Conservation (phyloP, 2,329 filamentous ascomycete genomes). For the Pseudocercospora musae region DNA sequence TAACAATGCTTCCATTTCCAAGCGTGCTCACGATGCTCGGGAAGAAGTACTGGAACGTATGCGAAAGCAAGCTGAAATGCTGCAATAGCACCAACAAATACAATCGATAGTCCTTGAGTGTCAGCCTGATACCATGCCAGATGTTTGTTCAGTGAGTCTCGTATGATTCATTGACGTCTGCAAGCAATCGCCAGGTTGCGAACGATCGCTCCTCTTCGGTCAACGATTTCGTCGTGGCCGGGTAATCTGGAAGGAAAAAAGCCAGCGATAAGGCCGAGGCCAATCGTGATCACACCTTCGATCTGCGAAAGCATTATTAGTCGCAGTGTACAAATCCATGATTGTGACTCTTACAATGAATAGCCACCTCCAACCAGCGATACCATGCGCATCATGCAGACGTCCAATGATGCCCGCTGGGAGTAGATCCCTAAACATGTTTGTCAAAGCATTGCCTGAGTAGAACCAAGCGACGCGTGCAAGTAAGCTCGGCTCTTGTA, state of each 20-base stretch:
- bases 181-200: constrained; percentile 51
- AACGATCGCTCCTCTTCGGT: constrained; percentile 52
- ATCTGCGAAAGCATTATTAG: constrained; percentile 22
- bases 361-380: constrained; percentile 42
- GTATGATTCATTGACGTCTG: constrained; percentile 49
- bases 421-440: constrained; percentile 16
- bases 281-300: constrained; percentile 28
- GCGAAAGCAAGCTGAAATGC: constrained; percentile 51
- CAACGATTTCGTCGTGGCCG: constrained; percentile 53
- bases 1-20: constrained; percentile 54
- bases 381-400: constrained; percentile 33
- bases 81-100: constrained; percentile 56
- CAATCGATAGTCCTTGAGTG: constrained; percentile 49
- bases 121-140: constrained; percentile 49
- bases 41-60: constrained; percentile 65
- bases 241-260: constrained; percentile 49
- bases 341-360: constrained; percentile 23
- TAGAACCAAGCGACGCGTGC: constrained; percentile 28
- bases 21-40: constrained; percentile 62
- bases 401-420: constrained; percentile 48
- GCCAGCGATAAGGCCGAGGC: constrained; percentile 28
- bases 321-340: background rate
- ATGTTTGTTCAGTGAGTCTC: constrained; percentile 39
- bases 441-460: constrained; percentile 35
- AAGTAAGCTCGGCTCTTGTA: constrained; percentile 44